Percentiles rank a stretch among this genome's conserved stretches.
Evolutionary conservation across 2,329 filamentous ascomycete species (phyloP).

Genomic region (Arthrinium puccinioides): DNA sequence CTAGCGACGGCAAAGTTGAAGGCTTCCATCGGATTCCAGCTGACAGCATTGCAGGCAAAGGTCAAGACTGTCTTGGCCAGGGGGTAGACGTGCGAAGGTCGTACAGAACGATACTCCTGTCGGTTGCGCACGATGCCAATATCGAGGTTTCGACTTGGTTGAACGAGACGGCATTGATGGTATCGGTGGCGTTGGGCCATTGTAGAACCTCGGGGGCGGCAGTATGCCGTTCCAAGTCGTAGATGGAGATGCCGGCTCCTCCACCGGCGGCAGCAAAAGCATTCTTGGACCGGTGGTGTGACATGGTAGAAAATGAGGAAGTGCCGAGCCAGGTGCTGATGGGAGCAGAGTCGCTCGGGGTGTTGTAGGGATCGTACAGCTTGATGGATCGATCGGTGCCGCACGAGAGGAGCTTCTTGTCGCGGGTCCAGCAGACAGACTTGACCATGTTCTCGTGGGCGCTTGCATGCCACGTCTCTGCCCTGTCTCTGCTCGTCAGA

Average conservation of each 20-base stretch:
- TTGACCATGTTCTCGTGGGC: conserved; percentile 95
- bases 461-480: conserved; percentile 64
- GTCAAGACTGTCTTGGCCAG: conserved; percentile 74
- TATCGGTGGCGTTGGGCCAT: conserved; percentile 86
- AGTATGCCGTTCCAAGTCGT: conserved; percentile 41
- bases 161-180: conserved; percentile 81
- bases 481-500: conserved; percentile 62
- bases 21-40: conserved; percentile 95
- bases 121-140: conserved; percentile 75
- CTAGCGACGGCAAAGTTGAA: conserved; percentile 92
- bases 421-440: conserved; percentile 80
- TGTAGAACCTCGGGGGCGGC: conserved; percentile 74
- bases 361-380: conserved; percentile 83
- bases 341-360: conserved; percentile 59
- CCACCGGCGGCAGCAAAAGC: conserved; percentile 68
- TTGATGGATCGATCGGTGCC: conserved; percentile 83
- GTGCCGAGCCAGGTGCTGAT: conserved; percentile 78
- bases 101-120: conserved; percentile 83
- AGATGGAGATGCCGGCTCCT: conserved; percentile 75
- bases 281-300: conserved; percentile 72
- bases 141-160: conserved; percentile 93
- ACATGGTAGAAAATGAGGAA: conserved; percentile 74
- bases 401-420: conserved; percentile 79
- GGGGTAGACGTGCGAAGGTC: conserved; percentile 83
- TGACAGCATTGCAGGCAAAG: conserved; percentile 74